Evolutionary conservation across 352 stramenopile species (phyloP).

Genomic region (Phytopythium oedochilum): DNA sequence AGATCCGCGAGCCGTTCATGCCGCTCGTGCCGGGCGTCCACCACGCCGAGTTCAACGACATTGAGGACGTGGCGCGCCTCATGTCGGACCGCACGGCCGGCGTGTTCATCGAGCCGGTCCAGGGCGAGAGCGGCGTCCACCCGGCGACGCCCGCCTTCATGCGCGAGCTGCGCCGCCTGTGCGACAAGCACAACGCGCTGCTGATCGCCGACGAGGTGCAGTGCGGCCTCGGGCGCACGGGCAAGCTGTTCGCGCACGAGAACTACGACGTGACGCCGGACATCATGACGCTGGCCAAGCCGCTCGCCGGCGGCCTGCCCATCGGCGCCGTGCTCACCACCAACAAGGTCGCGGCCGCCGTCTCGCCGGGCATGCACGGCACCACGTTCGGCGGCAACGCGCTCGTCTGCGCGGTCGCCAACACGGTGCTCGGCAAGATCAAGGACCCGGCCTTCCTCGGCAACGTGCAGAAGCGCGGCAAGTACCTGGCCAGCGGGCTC

Average conservation of each 20-base stretch:
- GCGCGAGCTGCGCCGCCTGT: constrained; percentile 81
- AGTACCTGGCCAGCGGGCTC: constrained; percentile 50
- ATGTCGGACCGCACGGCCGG: constrained; percentile 75
- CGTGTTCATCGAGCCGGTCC: constrained; percentile 80
- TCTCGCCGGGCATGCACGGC: constrained; percentile 92
- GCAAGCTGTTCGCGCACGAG: constrained; percentile 94
- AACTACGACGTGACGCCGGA: constrained; percentile 92
- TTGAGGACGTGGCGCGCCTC: constrained; percentile 67
- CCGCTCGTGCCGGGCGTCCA: constrained; percentile 72
- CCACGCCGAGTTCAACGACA: constrained; percentile 79
- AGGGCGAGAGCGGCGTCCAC: constrained; percentile 94
- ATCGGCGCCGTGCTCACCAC: constrained; percentile 95
- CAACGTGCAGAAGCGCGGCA: constrained; percentile 68
- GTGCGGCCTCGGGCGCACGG: constrained; percentile 94
- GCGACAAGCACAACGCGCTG: constrained; percentile 92
- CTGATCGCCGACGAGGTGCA: constrained; percentile 99
- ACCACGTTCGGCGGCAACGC: constrained; percentile 97
- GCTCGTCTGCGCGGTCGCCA: constrained; percentile 91
- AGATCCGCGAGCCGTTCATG: constrained; percentile 81
- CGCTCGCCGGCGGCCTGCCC: constrained; percentile 93
- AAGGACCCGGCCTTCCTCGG: constrained; percentile 56
- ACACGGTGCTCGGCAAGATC: constrained; percentile 78
- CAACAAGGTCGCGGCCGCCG: constrained; percentile 86
- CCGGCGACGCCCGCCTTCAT: constrained; percentile 92
- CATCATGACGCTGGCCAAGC: constrained; percentile 97